A percentile compares a stretch with the other conserved stretches of the same genome.
phyloP scores from a whole-genome alignment of 2,329 filamentous ascomycete genomes.

The Paecilomyces dactylethromorphus region DNA sequence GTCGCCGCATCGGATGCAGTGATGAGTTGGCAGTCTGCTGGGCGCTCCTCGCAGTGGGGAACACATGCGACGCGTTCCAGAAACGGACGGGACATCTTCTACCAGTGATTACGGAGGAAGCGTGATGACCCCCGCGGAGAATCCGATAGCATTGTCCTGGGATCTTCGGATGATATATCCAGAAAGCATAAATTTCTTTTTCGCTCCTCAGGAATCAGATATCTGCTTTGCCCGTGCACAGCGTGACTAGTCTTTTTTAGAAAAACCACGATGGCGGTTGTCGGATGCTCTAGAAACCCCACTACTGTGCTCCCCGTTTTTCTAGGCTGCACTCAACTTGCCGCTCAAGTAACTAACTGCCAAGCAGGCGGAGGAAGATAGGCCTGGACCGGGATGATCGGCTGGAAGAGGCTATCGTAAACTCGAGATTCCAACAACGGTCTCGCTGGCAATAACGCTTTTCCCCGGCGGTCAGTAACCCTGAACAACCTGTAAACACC shows the following conservation, averaged over 20 bases:
- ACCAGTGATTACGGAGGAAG: constrained; percentile 4
- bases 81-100: constrained; percentile 26
- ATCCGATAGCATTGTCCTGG: neutral
- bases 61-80: constrained; percentile 40
- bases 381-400: neutral
- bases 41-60: constrained; percentile 47
- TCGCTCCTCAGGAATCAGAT: neutral
- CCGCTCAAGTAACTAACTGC: neutral
- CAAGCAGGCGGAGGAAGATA: neutral
- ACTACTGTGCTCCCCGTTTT: neutral
- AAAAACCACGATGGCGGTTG: neutral
- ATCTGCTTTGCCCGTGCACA: neutral
- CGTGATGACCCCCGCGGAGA: neutral
- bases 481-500: neutral
- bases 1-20: constrained; percentile 53
- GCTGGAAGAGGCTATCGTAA: neutral
- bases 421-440: neutral
- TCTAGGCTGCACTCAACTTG: neutral
- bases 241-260: neutral
- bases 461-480: neutral
- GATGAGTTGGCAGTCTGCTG: constrained; percentile 69
- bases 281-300: neutral
- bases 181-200: neutral
- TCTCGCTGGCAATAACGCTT: neutral
- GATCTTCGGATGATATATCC: neutral